A percentile compares a stretch with the other conserved stretches of the same genome.
Conservation (phyloP, 2,329 filamentous ascomycete genomes). For the Immersiporthe knoxdaviesiana region DNA sequence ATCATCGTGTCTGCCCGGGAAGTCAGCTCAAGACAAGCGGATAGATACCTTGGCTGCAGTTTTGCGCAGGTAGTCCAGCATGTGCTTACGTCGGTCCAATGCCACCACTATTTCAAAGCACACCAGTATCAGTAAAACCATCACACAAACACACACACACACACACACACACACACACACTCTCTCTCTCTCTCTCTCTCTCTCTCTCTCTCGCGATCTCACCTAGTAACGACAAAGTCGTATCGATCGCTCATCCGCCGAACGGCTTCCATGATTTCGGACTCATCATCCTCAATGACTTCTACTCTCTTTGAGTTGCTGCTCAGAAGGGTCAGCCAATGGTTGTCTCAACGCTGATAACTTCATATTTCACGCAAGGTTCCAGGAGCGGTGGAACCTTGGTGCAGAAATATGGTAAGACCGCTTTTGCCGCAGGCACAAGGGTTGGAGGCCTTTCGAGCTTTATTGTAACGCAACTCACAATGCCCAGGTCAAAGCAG, state of each 20-base stretch:
- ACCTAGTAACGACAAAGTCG: slow-evolving; percentile 91
- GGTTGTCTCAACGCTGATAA: no score
- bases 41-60: neutral
- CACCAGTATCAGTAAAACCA: slow-evolving; percentile 24
- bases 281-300: slow-evolving; percentile 90
- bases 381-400: neutral
- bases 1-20: slow-evolving; percentile 77
- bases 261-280: slow-evolving; percentile 86
- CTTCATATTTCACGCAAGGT: no score
- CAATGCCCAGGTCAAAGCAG: slow-evolving; percentile 65
- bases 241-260: slow-evolving; percentile 85
- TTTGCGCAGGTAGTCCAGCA: neutral
- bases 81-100: slow-evolving; percentile 86
- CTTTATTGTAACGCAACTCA: slow-evolving; percentile 39
- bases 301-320: slow-evolving; percentile 85
- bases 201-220: no score
- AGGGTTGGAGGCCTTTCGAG: neutral
- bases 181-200: no score
- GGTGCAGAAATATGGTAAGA: neutral
- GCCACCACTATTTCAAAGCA: slow-evolving; percentile 64
- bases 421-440: neutral
- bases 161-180: no score
- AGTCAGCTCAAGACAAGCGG: slow-evolving; percentile 22
- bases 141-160: no score
- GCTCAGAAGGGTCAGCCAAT: slow-evolving; percentile 16